Evolutionary conservation across 257 asterid species (phyloP), one percentile per base, ranked within the genome.

Genomic region (Euphrasia confusa): DNA sequence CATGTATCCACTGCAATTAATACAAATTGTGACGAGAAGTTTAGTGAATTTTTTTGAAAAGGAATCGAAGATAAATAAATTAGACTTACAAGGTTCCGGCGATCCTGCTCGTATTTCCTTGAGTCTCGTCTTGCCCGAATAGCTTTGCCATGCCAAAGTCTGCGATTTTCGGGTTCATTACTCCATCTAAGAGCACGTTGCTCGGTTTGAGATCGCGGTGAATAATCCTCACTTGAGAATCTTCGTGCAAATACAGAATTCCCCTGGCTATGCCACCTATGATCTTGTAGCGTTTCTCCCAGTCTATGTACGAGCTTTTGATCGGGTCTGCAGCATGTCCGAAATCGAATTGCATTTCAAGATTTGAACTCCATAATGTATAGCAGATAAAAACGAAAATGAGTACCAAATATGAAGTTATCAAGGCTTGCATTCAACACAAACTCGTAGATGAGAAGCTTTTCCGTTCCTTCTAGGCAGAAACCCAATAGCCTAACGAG

Each of bases 41-140:
- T 14, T 47, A 58, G 26, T n/a, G 58, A 79, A 67, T n/a, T n/a
- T n/a, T n/a, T n/a, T n/a, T n/a, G 82, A 71, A 10, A 39, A 62
- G 49, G 71, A 69, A 42, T 74, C 67, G 10, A 69, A 4, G 77
- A 66, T 13, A 1, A 21, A 21, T 3, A 47, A 47, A 0, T 60
- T 63, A 76, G 71, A 76, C 37, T 73, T 37, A 37, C 42, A 37
- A 37, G 42, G 42, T 37, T 37, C 39, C 39, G 7, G 39, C 39
- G 5, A 33, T 33, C 39, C 39, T 33, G 7, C 39, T 33, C 0
- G 39, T 33, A 1, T 33, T 33, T 33, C 39, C 39, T 33, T 33
- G 39, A 6, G 39, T 33, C 39, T 33, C 39, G 9, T 33, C 39
- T 33, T 33, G 39, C 39, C 39, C 8, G 7, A 33, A 33, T 33